Base-by-base conservation (phyloP, 495 filamentous ascomycete genomes). In the Eremomyces bilateralis region DNA sequence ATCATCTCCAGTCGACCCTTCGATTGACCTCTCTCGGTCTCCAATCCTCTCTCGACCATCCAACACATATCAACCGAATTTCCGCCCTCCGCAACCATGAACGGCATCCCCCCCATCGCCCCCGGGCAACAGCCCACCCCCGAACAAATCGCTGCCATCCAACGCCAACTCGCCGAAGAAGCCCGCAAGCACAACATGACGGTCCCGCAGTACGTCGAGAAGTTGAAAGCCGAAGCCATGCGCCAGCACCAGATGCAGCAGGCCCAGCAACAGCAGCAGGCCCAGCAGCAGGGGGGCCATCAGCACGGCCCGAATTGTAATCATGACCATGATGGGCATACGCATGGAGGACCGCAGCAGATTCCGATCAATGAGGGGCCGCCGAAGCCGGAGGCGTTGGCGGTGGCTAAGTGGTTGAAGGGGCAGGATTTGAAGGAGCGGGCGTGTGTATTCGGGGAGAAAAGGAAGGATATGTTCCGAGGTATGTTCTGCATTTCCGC, bases 391-490 rank as follows among this genome's bases (percentile, higher is more conserved):
- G 74, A 81, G 46, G 84, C 83, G 3, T 48, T 94, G 15, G 81
- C 83, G 13, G 69, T 99, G 17, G 90, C 90, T 43, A 75, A 82
- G 47, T 99, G 85, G 60, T 60, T 99, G 34, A 68, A 72, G 41
- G 58, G 66, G 34, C 84, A 94, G 57, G 64, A 80, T 43, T 60
- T 99, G 42, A 99, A 99, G 66, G 62, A 70, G 29, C 65, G 90
- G 42, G 93, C 88, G 19, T 82, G 76, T 57, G 90, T 99, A 38
- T 63, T 93, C 43, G 83, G 94, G 46, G 90, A 88, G 41, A 85
- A 95, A 61, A 66, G 90, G 38, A 95, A 93, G 59, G 85, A 99
- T 42, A 83, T 99, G 73, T 95, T 99, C 58, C 80, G 76, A 65
- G 78, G 85, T 92, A 46, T 21, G 42, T 3, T 4, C 1, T 30